Evolutionary conservation across 805 yeast genomes (phyloP).

Genomic region (Peterozyma xylosa): DNA sequence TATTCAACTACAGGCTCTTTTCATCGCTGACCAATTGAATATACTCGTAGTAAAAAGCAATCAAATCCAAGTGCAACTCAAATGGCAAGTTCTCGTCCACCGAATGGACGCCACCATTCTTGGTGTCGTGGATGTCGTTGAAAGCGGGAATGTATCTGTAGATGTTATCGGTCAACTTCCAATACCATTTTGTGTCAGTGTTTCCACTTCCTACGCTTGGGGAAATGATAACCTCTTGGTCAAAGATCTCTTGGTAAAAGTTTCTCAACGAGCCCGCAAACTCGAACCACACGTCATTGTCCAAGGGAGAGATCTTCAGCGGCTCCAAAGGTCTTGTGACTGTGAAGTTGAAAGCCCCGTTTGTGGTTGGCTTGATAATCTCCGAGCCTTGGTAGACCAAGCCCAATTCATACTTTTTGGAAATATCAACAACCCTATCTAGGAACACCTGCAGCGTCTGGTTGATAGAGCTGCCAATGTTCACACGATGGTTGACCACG

Average conservation of each 20-base stretch:
- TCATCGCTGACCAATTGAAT: constrained; percentile 15
- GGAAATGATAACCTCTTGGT: constrained; percentile 23
- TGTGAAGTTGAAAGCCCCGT: constrained; percentile 19
- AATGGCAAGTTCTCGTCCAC: constrained; percentile 50
- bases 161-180: constrained; percentile 46
- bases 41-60: constrained; percentile 47
- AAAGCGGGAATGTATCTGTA: constrained; percentile 48
- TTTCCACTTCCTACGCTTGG: constrained; percentile 51
- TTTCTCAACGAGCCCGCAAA: constrained; percentile 49
- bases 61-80: constrained; percentile 45
- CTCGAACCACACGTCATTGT: constrained; percentile 28
- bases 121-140: constrained; percentile 10
- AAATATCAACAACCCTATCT: constrained; percentile 19
- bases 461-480: constrained; percentile 42
- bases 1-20: too few relatives aligned
- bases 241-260: constrained; percentile 41
- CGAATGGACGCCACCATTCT: constrained; percentile 39
- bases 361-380: constrained; percentile 10
- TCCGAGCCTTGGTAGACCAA: constrained; percentile 24
- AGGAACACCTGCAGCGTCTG: constrained; percentile 8
- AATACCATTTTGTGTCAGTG: constrained; percentile 56
- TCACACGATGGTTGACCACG: constrained; percentile 57
- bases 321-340: constrained; percentile 20
- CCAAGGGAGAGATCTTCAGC: constrained; percentile 29
- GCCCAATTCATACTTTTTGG: constrained; percentile 41